Conservation (phyloP, 192 early-diverging fungal species). For the Spinellus fusiger region DNA sequence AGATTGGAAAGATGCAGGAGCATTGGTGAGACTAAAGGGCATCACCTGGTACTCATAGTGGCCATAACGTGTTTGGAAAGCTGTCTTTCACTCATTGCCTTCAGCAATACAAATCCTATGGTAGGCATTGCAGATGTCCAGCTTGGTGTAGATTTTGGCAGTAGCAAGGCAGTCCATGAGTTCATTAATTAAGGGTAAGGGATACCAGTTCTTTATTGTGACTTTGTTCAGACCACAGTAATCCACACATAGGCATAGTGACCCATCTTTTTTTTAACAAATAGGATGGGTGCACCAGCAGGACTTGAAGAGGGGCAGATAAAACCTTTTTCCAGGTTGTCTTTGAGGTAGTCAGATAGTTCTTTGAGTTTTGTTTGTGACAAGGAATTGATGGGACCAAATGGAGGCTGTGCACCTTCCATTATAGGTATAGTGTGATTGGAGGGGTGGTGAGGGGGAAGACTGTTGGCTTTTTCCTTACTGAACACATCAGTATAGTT, state of each 20-base stretch:
- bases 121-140: constrained; percentile 18
- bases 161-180: constrained; percentile 13
- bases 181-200: constrained; percentile 38
- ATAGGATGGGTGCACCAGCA: constrained; percentile 35
- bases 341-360: constrained; percentile 2
- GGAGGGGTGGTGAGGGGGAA: background rate
- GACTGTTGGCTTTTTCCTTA: background rate
- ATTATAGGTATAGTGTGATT: background rate
- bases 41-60: constrained; percentile 53
- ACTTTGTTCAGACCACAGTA: constrained; percentile 42
- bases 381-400: constrained; percentile 4
- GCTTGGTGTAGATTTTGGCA: constrained; percentile 17
- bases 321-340: constrained; percentile 3
- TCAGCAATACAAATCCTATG: background rate
- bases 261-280: constrained; percentile 47
- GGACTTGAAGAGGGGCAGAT: constrained; percentile 21
- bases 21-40: constrained; percentile 59
- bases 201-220: constrained; percentile 36
- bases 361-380: constrained; percentile 1
- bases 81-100: constrained; percentile 30
- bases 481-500: background rate
- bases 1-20: constrained; percentile 48
- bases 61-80: constrained; percentile 36
- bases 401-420: constrained; percentile 17
- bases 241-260: constrained; percentile 22